Evolutionary conservation across 1,284 basidiomycete species (phyloP).

Genomic region (Fomitiporia mediterranea): DNA sequence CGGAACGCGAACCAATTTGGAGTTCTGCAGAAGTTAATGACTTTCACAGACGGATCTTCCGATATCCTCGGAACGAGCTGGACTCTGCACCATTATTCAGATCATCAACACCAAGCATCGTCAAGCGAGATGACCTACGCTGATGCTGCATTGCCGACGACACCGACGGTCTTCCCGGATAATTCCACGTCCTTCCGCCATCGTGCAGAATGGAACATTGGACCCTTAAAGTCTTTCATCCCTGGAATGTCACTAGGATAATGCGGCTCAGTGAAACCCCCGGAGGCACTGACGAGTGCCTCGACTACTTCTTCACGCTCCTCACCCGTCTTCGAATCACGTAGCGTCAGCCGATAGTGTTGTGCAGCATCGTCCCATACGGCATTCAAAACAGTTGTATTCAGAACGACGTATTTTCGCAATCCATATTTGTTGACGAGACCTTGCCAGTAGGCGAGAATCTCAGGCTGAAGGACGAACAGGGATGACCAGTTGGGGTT

Average conservation of each 20-base stretch:
- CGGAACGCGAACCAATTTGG: slow-evolving; percentile 42
- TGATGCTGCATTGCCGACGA: slow-evolving; percentile 64
- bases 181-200: slow-evolving; percentile 55
- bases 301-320: slow-evolving; percentile 19
- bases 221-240: slow-evolving; percentile 45
- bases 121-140: slow-evolving; percentile 35
- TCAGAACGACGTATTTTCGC: slow-evolving; percentile 36
- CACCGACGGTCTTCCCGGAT: slow-evolving; percentile 49
- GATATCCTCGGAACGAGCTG: slow-evolving; percentile 50
- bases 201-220: slow-evolving; percentile 48
- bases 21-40: slow-evolving; percentile 50
- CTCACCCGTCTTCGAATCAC: slow-evolving; percentile 28
- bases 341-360: slow-evolving; percentile 36
- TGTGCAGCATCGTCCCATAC: slow-evolving; percentile 42
- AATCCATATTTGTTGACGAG: slow-evolving; percentile 40
- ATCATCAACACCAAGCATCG: neutral
- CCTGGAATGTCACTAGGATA: slow-evolving; percentile 42
- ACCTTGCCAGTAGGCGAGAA: slow-evolving; percentile 46
- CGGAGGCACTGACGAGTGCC: slow-evolving; percentile 26
- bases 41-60: slow-evolving; percentile 41
- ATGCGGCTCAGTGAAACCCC: slow-evolving; percentile 34
- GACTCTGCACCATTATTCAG: slow-evolving; percentile 33
- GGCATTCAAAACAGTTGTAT: slow-evolving; percentile 37
- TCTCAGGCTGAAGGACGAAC: slow-evolving; percentile 44
- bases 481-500: slow-evolving; percentile 47